A percentile compares a stretch with the other conserved stretches of the same genome.
Conservation (phyloP, 352 stramenopile genomes). For the Globisporangium solare region DNA sequence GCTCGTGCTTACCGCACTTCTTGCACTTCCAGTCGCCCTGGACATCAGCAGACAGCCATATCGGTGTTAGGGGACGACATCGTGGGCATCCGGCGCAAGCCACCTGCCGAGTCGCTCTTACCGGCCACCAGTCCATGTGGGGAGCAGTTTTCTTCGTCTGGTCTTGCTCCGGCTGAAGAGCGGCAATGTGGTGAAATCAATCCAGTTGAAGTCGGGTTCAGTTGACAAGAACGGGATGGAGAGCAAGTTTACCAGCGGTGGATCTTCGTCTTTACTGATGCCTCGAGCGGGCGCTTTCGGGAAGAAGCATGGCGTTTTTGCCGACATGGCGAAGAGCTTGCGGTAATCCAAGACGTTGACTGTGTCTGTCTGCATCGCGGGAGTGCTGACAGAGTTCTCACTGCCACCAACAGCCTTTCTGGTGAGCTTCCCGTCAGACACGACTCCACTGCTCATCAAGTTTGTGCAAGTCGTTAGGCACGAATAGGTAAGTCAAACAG, state of each 20-base stretch:
- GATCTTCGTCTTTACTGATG: constrained; percentile 3
- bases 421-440: too few species aligned
- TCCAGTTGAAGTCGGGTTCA: background rate
- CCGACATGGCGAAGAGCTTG: constrained; percentile 31
- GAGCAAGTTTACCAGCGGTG: constrained; percentile 8
- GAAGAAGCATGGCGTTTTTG: constrained; percentile 35
- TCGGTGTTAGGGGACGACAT: constrained; percentile 2
- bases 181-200: too few species aligned
- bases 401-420: background rate
- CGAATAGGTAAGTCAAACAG: background rate
- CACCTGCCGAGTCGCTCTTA: constrained; percentile 17
- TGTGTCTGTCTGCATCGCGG: background rate
- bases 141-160: constrained; percentile 41
- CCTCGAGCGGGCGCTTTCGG: constrained; percentile 6
- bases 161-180: too few species aligned
- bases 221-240: too few species aligned
- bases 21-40: constrained; percentile 79
- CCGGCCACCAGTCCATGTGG: constrained; percentile 80
- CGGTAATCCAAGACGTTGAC: constrained; percentile 9
- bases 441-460: background rate
- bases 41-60: constrained; percentile 11
- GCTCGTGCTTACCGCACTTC: constrained; percentile 43
- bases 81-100: too few species aligned
- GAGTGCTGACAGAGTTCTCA: background rate
- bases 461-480: background rate